Conservation (phyloP, 371 early-diverging fungal species). For the Mortierella sp. region DNA sequence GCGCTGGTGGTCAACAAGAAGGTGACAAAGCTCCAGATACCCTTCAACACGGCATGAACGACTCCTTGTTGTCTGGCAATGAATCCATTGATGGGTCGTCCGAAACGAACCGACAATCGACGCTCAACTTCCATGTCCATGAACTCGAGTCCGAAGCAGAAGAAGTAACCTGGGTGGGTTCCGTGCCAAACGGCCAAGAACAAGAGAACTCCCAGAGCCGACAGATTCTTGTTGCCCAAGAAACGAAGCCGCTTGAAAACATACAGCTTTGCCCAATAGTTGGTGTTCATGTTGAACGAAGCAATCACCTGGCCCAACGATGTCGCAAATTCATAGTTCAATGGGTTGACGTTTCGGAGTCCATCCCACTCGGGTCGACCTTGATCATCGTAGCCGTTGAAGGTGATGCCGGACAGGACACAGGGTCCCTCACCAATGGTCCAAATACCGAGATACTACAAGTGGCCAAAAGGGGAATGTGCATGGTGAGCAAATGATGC, state of each 20-base stretch:
- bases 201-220: constrained; percentile 66
- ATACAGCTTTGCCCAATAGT: constrained; percentile 78
- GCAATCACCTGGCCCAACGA: constrained; percentile 66
- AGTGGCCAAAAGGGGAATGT: neutral
- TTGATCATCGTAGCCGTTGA: constrained; percentile 65
- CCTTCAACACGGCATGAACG: constrained; percentile 12
- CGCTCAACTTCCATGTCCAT: constrained; percentile 65
- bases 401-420: constrained; percentile 71
- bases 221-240: constrained; percentile 72
- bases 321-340: constrained; percentile 65
- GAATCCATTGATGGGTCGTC: constrained; percentile 36
- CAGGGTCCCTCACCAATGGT: constrained; percentile 74
- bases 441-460: constrained; percentile 78
- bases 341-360: constrained; percentile 67
- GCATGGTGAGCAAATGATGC: neutral
- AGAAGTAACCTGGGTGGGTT: constrained; percentile 71
- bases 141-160: constrained; percentile 73
- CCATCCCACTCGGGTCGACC: constrained; percentile 65
- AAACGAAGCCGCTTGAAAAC: constrained; percentile 77
- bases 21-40: constrained; percentile 26
- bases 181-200: constrained; percentile 86
- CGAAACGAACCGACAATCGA: constrained; percentile 34
- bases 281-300: constrained; percentile 82
- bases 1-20: constrained; percentile 47
- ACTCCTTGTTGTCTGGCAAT: constrained; percentile 29